Evolutionary conservation across 2,329 filamentous ascomycete genomes (phyloP).

Genomic region (Claviceps sp.): DNA sequence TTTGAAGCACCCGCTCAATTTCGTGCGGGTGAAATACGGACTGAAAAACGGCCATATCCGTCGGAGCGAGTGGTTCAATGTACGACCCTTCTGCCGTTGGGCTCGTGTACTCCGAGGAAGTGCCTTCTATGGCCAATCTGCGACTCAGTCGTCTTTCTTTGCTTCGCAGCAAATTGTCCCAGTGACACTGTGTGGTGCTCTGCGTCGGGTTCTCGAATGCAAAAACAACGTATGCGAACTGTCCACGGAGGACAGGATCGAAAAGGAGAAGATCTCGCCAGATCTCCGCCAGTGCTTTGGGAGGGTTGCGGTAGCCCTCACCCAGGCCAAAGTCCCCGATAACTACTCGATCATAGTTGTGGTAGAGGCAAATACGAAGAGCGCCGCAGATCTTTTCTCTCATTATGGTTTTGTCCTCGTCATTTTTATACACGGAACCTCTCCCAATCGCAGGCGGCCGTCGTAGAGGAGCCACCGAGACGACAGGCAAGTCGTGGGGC

Average conservation of each 20-base stretch:
- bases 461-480: constrained; percentile 58
- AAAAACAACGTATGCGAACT: constrained; percentile 49
- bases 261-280: constrained; percentile 53
- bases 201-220: constrained; percentile 46
- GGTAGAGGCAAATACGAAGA: constrained; percentile 54
- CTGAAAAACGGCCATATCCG: constrained; percentile 40
- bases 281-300: constrained; percentile 48
- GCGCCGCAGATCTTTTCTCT: constrained; percentile 59
- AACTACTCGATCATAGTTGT: constrained; percentile 42
- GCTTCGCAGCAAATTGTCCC: constrained; percentile 43
- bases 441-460: constrained; percentile 32
- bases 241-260: constrained; percentile 47
- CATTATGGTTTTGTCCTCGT: constrained; percentile 56
- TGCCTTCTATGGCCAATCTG: constrained; percentile 18
- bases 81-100: constrained; percentile 7
- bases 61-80: constrained; percentile 11
- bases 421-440: constrained; percentile 50
- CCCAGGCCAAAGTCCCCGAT: constrained; percentile 54
- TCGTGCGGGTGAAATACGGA: constrained; percentile 36
- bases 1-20: constrained; percentile 34
- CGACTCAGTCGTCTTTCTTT: constrained; percentile 21
- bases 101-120: constrained; percentile 12
- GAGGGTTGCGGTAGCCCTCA: constrained; percentile 50
- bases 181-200: constrained; percentile 38
- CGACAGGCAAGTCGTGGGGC: constrained; percentile 51